phyloP scores from a whole-genome alignment of 305 asterid species.

The Striga hermonthica region DNA sequence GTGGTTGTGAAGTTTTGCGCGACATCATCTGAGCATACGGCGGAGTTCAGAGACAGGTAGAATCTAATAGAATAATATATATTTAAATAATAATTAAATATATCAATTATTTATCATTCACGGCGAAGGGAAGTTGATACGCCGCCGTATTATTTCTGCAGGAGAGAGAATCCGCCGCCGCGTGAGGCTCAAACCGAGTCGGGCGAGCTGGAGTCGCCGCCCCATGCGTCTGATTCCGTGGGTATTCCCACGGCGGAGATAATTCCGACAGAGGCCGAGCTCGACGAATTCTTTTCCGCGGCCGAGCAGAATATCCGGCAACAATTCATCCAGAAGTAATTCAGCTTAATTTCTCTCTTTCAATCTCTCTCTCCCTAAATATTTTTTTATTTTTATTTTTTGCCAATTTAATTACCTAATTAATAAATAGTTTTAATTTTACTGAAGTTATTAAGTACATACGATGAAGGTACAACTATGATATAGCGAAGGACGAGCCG shows the following conservation, averaged over 20 bases:
- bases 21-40: too few species aligned
- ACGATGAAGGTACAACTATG: slow-evolving; percentile 59
- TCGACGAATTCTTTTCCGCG: slow-evolving; percentile 59
- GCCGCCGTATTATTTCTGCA: slow-evolving; percentile 31
- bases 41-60: neutral
- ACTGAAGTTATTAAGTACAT: neutral
- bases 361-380: neutral
- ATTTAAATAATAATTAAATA: neutral
- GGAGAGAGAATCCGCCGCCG: slow-evolving; percentile 36
- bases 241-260: slow-evolving; percentile 30
- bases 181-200: slow-evolving; percentile 36
- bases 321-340: slow-evolving; percentile 49
- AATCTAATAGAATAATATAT: neutral
- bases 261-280: slow-evolving; percentile 49
- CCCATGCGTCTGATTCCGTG: slow-evolving; percentile 29
- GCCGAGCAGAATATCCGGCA: slow-evolving; percentile 50
- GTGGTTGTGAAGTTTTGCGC: too few species aligned
- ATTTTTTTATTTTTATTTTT: neutral
- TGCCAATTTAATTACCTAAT: neutral
- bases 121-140: neutral
- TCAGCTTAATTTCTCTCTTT: neutral
- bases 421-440: neutral
- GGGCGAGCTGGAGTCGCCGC: slow-evolving; percentile 41
- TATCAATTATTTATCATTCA: slow-evolving; percentile 28
- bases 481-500: slow-evolving; percentile 55